These are phyloP conservation scores for Croton setiger DNA, from an alignment of 441 rosid species.

Conservation along the genomic window DNA sequence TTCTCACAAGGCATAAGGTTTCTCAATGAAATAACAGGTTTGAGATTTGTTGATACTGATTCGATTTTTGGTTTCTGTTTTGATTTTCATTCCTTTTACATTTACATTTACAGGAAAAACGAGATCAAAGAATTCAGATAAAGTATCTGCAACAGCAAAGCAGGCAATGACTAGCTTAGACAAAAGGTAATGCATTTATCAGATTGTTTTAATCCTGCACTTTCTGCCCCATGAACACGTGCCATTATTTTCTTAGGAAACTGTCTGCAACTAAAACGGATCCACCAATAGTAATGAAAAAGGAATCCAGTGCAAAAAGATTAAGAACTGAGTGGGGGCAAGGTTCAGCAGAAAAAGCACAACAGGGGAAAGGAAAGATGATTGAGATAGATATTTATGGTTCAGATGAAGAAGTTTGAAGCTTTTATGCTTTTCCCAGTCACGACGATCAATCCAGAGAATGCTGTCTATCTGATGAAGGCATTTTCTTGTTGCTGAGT, in stretches of 20 bases:
- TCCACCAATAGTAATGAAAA: constrained; percentile 26
- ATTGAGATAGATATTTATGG: constrained; percentile 65
- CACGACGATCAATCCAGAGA: too few species aligned
- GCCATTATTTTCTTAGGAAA: constrained; percentile 47
- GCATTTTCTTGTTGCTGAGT: too few species aligned
- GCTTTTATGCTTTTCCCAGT: not conserved
- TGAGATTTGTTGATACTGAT: not conserved
- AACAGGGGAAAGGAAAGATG: constrained; percentile 48
- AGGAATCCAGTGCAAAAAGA: constrained; percentile 43
- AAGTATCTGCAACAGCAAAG: constrained; percentile 34
- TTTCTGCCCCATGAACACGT: constrained; percentile 19
- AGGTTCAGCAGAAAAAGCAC: constrained; percentile 25
- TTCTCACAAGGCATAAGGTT: constrained; percentile 94
- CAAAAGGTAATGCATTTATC: constrained; percentile 53
- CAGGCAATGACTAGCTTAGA: constrained; percentile 29
- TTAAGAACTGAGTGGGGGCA: constrained; percentile 35
- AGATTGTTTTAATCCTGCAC: constrained; percentile 1
- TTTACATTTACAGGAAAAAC: constrained; percentile 42
- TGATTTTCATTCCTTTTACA: constrained; percentile 9
- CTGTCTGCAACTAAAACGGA: constrained; percentile 31
- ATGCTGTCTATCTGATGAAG: too few species aligned
- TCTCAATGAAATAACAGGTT: constrained; percentile 85
- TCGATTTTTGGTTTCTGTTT: not conserved
- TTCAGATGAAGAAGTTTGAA: constrained; percentile 68
- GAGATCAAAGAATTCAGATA: constrained; percentile 31